phyloP scores from a whole-genome alignment of 2,329 filamentous ascomycete genomes.

The Claviceps sp. region DNA sequence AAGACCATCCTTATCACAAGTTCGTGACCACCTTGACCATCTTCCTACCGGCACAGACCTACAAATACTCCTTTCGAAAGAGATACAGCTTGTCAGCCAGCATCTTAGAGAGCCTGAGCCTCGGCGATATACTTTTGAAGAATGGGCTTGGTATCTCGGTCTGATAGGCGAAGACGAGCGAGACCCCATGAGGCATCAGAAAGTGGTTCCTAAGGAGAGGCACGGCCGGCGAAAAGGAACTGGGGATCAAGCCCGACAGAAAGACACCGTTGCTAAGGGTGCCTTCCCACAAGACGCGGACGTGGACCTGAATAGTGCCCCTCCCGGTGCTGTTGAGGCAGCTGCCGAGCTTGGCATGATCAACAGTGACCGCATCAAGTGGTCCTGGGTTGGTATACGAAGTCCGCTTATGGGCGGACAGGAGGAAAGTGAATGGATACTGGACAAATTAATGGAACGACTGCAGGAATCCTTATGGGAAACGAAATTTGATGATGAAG shows the following conservation, averaged over 20 bases:
- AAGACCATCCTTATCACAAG: conserved; percentile 20
- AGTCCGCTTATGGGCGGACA: conserved; percentile 57
- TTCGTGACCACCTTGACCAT: conserved; percentile 22
- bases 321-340: conserved; percentile 1
- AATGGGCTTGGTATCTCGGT: conserved; percentile 75
- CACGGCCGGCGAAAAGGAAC: conserved; percentile 7
- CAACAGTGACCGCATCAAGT: conserved; percentile 23
- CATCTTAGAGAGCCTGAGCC: conserved; percentile 45
- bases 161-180: conserved; percentile 58
- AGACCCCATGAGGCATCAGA: conserved; percentile 35
- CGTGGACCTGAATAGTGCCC: not conserved
- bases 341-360: conserved; percentile 13
- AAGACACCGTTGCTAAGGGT: not conserved
- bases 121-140: conserved; percentile 62
- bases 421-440: conserved; percentile 59
- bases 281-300: not conserved
- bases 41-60: conserved; percentile 36
- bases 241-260: not conserved
- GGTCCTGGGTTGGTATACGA: conserved; percentile 61
- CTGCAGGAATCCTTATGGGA: conserved; percentile 26
- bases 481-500: conserved; percentile 3
- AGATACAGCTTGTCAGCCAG: conserved; percentile 52
- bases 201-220: conserved; percentile 17
- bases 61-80: conserved; percentile 53
- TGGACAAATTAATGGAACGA: conserved; percentile 47